These are phyloP conservation scores for Camellia granthamiana DNA, from an alignment of 148 eudicot species.

Conservation along the genomic window DNA sequence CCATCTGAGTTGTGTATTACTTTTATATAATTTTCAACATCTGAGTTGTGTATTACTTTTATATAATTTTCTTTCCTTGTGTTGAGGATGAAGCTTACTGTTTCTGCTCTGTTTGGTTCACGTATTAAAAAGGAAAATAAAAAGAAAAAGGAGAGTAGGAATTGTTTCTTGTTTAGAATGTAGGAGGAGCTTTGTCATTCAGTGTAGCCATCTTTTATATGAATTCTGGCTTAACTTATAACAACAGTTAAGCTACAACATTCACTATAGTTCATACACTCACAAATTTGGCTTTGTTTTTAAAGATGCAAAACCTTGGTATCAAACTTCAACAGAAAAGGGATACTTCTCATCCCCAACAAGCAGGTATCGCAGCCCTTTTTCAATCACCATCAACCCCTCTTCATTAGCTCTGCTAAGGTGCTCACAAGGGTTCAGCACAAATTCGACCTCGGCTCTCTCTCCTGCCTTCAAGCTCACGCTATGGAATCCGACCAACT, in stretches of 20 bases:
- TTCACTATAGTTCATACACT: neutral
- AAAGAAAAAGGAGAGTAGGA: too few relatives aligned
- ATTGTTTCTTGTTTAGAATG: neutral
- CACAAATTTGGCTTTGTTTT: neutral
- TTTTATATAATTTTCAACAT: neutral
- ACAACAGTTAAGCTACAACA: neutral
- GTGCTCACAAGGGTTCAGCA: slow-evolving; percentile 65
- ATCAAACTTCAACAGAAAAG: slow-evolving; percentile 25
- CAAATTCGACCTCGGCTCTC: slow-evolving; percentile 40
- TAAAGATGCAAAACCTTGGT: neutral
- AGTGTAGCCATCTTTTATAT: too few relatives aligned
- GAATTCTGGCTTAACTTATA: too few relatives aligned
- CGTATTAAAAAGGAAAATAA: neutral
- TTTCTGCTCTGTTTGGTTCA: neutral
- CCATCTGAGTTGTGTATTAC: neutral
- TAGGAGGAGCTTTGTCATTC: too few relatives aligned
- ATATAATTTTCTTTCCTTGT: neutral
- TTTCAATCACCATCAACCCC: slow-evolving; percentile 63
- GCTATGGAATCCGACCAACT: slow-evolving; percentile 59
- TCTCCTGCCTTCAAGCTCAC: slow-evolving; percentile 46
- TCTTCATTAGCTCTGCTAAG: slow-evolving; percentile 50
- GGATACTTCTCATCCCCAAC: slow-evolving; percentile 60
- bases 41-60: neutral
- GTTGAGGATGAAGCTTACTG: too few relatives aligned
- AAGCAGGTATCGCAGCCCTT: slow-evolving; percentile 44